Base-by-base conservation (phyloP, 805 yeast species). In the Metschnikowia lochheadii region DNA sequence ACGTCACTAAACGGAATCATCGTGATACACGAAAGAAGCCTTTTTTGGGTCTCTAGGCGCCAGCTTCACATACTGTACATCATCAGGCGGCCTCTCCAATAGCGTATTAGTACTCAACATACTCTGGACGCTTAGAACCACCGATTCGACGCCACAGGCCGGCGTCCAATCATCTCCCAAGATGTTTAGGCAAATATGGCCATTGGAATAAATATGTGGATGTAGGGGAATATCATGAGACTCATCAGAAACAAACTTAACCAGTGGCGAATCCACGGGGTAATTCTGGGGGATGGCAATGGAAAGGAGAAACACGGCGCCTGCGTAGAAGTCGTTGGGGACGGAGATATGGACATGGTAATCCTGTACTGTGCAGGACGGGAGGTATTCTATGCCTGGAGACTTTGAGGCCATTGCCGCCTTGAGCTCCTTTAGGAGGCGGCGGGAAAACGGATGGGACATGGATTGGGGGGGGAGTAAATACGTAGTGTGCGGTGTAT, bases 151-250 rank as follows among this genome's bases (percentile, higher is more conserved):
- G 0, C 79, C 70, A 53, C 82, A 81, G 0, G 82, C 83, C 0
- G 89, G 87, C 0, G 86, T 73, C 89, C 89, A 84, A 39, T 78
- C 85, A 17, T 75, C 75, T 2, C 86, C 89, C 35, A 85, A 65
- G 1, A 86, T 66, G 58, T 85, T 81, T 18, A 85, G 67, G 61
- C 92, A 85, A n/a, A 85, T 85, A 58, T 86, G 91, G 1, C 91
- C 92, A 59, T 86, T 86, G 32, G 85, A 77, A 60, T 85, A 85
- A 2, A 85, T 73, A 60, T 85, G 92, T 0, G 92, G 92, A 60
- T 85, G 90, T 2, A 84, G 57, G 1, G 92, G 92, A 3, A 85
- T 76, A n/a, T 15, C 15, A 33, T 48, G 29, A 15, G 21, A 18
- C 13, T 37, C 52, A n/a, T 35, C 37, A 4, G 5, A 6, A 17